A percentile compares a stretch with the other conserved stretches of the same genome.
Conservation (phyloP, 129 eudicot genomes). For the Flaveria ramosissima region DNA sequence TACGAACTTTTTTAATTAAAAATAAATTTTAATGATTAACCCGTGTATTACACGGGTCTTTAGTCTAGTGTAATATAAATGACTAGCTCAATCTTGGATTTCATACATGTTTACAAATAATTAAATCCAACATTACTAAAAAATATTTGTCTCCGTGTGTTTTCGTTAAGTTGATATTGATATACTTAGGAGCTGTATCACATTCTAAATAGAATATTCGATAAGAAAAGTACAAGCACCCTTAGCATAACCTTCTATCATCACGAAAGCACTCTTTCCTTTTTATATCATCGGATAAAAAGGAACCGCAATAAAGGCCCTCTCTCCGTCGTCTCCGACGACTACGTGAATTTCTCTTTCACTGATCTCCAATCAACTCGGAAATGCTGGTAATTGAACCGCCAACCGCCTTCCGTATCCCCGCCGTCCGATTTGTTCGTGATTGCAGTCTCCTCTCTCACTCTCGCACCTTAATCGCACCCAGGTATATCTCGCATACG, state of each 20-base stretch:
- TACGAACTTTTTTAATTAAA: too few relatives aligned
- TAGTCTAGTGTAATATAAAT: too few relatives aligned
- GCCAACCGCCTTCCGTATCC: constrained; percentile 55
- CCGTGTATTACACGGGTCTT: too few relatives aligned
- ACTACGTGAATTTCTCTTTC: constrained; percentile 19
- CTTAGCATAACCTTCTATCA: constrained; percentile 19
- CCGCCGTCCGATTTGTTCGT: constrained; percentile 43
- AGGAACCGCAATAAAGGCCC: constrained; percentile 29
- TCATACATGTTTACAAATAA: too few relatives aligned
- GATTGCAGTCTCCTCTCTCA: constrained; percentile 50
- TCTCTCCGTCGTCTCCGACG: constrained; percentile 20
- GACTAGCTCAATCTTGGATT: too few relatives aligned
- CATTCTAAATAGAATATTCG: constrained; percentile 33
- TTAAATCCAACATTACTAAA: too few relatives aligned
- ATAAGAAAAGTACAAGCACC: constrained; percentile 26
- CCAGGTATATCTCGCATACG: constrained; percentile 43
- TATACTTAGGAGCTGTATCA: too few relatives aligned
- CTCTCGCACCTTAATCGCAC: constrained; percentile 47
- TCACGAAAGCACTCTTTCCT: background rate
- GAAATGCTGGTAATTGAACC: constrained; percentile 71
- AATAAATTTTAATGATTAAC: too few relatives aligned
- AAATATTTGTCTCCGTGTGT: too few relatives aligned
- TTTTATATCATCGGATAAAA: constrained; percentile 44
- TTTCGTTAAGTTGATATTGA: too few relatives aligned
- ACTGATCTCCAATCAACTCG: constrained; percentile 30